Conservation (phyloP, 106 monocot species). For the Agapanthus africanus region DNA sequence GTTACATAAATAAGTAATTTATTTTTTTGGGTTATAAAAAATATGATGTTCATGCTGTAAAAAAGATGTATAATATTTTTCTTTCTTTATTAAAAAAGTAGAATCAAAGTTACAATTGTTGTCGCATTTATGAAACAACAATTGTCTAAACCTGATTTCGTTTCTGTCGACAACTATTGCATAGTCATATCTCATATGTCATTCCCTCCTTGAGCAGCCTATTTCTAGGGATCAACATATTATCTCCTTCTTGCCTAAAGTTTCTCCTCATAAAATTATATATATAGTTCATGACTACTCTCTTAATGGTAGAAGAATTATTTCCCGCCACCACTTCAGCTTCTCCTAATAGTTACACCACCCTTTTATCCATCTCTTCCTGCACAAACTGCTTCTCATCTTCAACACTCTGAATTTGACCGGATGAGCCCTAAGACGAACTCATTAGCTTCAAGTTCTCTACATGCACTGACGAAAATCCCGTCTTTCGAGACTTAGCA, state of each 20-base stretch:
- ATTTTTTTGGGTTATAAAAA: too few species aligned
- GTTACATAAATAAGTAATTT: too few species aligned
- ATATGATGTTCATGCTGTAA: too few species aligned
- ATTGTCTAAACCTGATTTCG: too few species aligned
- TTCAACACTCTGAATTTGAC: conserved; percentile 7
- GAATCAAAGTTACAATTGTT: too few species aligned
- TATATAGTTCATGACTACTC: conserved; percentile 28
- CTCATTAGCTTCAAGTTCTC: background rate
- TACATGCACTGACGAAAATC: too few species aligned
- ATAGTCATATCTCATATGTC: conserved; percentile 43
- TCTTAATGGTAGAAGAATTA: conserved; percentile 33
- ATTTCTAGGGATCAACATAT: conserved; percentile 27
- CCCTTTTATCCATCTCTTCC: conserved; percentile 48
- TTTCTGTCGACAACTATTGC: too few species aligned
- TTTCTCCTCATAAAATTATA: conserved; percentile 45
- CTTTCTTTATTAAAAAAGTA: too few species aligned
- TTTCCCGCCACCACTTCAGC: conserved; percentile 32
- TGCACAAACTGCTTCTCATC: conserved; percentile 40
- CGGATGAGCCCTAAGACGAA: conserved; percentile 21
- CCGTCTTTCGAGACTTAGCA: conserved; percentile 2
- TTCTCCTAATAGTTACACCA: conserved; percentile 45
- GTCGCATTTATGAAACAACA: too few species aligned
- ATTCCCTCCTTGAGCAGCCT: conserved; percentile 47
- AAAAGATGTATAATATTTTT: too few species aligned
- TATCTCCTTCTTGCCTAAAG: conserved; percentile 35